Base-by-base conservation (phyloP, 257 asterid genomes). In the Solanum paucissectum region DNA sequence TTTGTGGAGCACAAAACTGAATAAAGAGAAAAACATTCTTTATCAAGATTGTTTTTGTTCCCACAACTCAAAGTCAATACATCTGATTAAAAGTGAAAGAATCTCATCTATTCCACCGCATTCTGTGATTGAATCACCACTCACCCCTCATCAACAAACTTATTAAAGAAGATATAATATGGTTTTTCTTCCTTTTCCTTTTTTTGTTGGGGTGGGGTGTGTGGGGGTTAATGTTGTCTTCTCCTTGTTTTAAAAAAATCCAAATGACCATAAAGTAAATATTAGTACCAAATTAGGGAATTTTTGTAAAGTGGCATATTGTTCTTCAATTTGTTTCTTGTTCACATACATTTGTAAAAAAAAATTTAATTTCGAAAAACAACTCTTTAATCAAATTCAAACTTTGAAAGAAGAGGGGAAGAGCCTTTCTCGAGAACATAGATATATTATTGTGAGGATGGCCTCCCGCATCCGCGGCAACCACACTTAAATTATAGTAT, bases 401-500 rank as follows among this genome's bases (percentile, higher is more conserved):
- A 55, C 1, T 7, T 3, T 55, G 11, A 8, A 55, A 55, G 25
- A 55, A 55, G 64, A 55, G 64, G 5, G 1, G 64, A 55, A 0
- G 64, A 55, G 0, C 25, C 10, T 55, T 55, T 55, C 25, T 55
- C 64, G n/a, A 55, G 25, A 55, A 20, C 10, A 10, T 1, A 20
- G 20, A 55, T 2, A 55, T 55, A 55, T 55, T 55, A 18, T 55
- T 55, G 9, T 20, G 4, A 52, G n/a, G 62, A 52, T 18, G n/a
- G 4, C 10, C 4, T 55, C 4, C 1, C 4, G 0, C 64, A 55
- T 55, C 4, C 1, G 64, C 1, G n/a, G 0, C 9, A 55, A 7
- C 23, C 5, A 20, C 3, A 21, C n/a, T 6, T 55, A 55, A 6
- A 55, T 46, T 18, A 55, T 52, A 52, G 62, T 52, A 18, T 6